Percentiles rank a stretch among this genome's conserved stretches.
Conservation (phyloP, 208 protist species). For the Crithidia acanthocephali region DNA sequence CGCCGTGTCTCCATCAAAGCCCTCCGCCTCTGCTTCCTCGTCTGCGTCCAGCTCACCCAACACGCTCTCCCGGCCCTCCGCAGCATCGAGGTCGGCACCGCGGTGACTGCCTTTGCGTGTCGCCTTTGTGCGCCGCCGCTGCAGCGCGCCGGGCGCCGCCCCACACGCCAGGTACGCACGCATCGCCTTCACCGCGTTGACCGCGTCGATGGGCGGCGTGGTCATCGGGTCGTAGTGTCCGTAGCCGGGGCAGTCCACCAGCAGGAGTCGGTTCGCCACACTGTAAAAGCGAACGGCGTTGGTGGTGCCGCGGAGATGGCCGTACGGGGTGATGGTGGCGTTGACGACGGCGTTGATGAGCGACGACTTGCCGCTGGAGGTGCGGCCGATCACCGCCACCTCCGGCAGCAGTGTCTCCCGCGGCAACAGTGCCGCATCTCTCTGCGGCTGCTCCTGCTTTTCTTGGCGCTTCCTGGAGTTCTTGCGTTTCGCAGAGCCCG, state of each 20-base stretch:
- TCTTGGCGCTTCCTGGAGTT: neutral
- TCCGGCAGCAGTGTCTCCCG: conserved; percentile 61
- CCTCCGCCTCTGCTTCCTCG: no score
- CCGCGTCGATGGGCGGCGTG: conserved; percentile 63
- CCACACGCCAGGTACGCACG: conserved; percentile 58
- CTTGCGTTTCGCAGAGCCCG: neutral
- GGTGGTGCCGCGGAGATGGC: conserved; percentile 86
- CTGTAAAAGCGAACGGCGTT: conserved; percentile 79
- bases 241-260: conserved; percentile 91
- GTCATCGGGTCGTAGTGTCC: conserved; percentile 82
- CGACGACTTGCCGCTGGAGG: conserved; percentile 86
- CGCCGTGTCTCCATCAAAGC: no score
- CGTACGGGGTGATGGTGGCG: conserved; percentile 81
- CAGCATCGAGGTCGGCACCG: no score
- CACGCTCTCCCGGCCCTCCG: no score
- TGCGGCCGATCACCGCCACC: conserved; percentile 89
- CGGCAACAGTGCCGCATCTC: neutral
- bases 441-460: neutral
- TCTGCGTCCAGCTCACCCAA: no score
- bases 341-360: conserved; percentile 90
- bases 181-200: conserved; percentile 77
- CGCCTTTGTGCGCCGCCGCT: neutral
- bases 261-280: conserved; percentile 59
- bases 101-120: neutral
- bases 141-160: conserved; percentile 16